Percentiles rank a stretch among this genome's conserved stretches.
These are phyloP conservation scores for Auriscalpium vulgare DNA, from an alignment of 768 basidiomycete species.

Conservation along the genomic window DNA sequence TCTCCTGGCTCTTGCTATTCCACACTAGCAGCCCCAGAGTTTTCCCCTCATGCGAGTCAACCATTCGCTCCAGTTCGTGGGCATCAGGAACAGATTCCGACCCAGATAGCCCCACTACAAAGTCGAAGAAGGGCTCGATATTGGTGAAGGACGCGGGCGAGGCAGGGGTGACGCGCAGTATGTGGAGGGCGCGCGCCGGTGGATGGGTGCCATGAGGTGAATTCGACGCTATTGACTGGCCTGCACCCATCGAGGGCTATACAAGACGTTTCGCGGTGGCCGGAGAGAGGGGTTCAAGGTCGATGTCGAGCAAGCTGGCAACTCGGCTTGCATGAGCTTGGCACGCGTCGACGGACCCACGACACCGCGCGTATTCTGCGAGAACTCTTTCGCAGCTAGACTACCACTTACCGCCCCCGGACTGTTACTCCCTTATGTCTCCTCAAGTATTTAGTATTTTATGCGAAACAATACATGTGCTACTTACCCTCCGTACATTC, in stretches of 20 bases:
- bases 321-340: no score
- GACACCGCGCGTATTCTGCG: no score
- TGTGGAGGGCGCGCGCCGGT: conserved; percentile 68
- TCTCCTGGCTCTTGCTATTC: conserved; percentile 72
- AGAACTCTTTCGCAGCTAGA: no score
- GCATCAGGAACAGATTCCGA: conserved; percentile 54
- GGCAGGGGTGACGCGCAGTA: conserved; percentile 80
- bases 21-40: conserved; percentile 69
- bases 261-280: no score
- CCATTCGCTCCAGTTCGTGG: conserved; percentile 66
- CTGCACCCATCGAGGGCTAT: conserved; percentile 51
- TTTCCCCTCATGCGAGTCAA: conserved; percentile 72
- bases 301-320: no score
- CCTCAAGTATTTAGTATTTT: no score
- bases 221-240: conserved; percentile 48
- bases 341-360: no score
- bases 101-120: conserved; percentile 86
- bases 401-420: no score
- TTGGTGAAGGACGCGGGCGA: conserved; percentile 83
- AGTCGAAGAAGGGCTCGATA: conserved; percentile 94
- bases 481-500: no score
- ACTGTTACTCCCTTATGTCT: no score
- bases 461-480: no score
- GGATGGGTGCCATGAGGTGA: conserved; percentile 25
- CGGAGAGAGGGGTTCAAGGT: no score